Evolutionary conservation across 176 grass and related monocot species (phyloP), one percentile per base, ranked within the genome.

Genomic region (Avena eriantha): DNA sequence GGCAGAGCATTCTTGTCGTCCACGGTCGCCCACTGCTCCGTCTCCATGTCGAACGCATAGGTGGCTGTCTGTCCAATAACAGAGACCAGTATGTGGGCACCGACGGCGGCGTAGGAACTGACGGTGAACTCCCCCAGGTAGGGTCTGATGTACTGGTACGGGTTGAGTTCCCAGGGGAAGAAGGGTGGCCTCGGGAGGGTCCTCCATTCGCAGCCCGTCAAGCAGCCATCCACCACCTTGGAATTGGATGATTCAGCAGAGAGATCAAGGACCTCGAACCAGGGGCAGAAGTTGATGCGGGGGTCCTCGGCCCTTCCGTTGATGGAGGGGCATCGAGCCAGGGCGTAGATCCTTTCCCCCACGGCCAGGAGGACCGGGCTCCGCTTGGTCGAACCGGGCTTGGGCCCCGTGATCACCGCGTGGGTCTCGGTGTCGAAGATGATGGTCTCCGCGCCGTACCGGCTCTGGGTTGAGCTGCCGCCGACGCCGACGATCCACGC

Each of bases 401-500:
- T 39, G 33, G 66, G 66, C 19, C 66, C 66, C 0, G 29, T 19
- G 66, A 69, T 69, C 16, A 69, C 66, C 66, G 34, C 33, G 1
- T 39, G 33, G 5, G 66, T 19, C 33, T 39, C 6, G 34, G 66
- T 19, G 66, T 36, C 66, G 66, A 69, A 69, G 66, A 69, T 39
- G 66, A 69, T 39, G 7, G 66, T 69, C 1, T 69, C 66, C 66
- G 66, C 14, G 7, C 66, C 66, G 66, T 39, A 19, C 8, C 15
- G 6, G 12, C 17, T 19, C 7, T 19, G 0, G 5, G 34, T 10
- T 10, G 66, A 21, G 34, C 34, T 3, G 66, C 66, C 66, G 66
- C 66, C 66, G 34, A 69, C 66, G 7, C 66, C 66, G 66, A 39
- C 17, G 33, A 69, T 69, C 66, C 66, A 69, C 66, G 33, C 16